Evolutionary conservation across 2,329 filamentous ascomycete species (phyloP), one percentile per base, ranked within the genome.

Genomic region (Exophiala oligosperma): DNA sequence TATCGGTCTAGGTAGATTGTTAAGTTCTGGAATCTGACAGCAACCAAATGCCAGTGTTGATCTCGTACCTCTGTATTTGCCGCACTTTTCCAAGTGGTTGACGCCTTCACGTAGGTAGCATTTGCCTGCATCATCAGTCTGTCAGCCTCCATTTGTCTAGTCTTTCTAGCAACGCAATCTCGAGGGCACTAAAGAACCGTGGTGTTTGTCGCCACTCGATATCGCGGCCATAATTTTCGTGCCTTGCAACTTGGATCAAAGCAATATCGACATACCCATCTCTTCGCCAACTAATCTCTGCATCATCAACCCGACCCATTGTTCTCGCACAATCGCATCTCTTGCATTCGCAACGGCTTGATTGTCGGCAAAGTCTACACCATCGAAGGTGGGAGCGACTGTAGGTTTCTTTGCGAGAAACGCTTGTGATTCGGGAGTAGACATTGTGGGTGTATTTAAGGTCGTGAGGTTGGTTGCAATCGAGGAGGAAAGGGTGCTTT

Each of bases 281-380:
- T 88, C 85, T 71, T 88, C 83, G 46, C 84, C 75, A 50, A 88
- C 84, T 59, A 88, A 73, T 62, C 85, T 75, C 56, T 84, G 81
- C 85, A 88, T 88, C 85, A 88, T 88, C 71, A 80, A 82, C 75
- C 81, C 82, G 56, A 88, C 84, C 85, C 85, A 88, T 69, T 88
- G 85, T 73, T 88, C 85, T 55, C 84, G 79, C 65, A 88, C 83
- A 48, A 88, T 82, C 6, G 84, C 79, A 67, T 88, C 85, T 67
- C 86, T 83, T 60, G 84, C 84, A 41, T 83, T 83, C 73, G 86
- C 85, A 48, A 87, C 74, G 48, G 82, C 82, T 62, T 78, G 74
- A 70, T 84, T 85, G 76, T 88, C 84, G 63, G 85, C 81, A 75
- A 84, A 87, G 74, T 87, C 84, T 71, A 88, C 84, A 64, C 84